Evolutionary conservation across 805 yeast genomes (phyloP).

Genomic region (Ogataea populi-albae): DNA sequence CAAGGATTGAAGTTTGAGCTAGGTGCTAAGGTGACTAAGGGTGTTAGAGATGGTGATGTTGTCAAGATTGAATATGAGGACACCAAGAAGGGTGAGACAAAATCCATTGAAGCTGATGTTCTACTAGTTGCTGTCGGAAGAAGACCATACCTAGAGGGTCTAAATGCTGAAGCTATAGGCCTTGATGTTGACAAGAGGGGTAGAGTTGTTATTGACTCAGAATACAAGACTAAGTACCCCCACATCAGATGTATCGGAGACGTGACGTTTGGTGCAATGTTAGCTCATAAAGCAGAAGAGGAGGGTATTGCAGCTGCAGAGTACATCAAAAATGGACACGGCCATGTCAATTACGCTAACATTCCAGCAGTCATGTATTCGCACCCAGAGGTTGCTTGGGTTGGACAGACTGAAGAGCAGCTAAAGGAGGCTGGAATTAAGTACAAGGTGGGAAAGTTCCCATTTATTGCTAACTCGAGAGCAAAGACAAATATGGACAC

Average conservation of each 20-base stretch:
- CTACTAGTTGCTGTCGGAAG: conserved; percentile 97
- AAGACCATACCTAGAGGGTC: conserved; percentile 92
- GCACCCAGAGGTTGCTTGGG: conserved; percentile 99
- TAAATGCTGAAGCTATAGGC: conserved; percentile 85
- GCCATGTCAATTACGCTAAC: conserved; percentile 97
- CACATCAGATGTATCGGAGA: conserved; percentile 98
- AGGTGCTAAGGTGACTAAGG: conserved; percentile 87
- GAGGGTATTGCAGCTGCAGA: conserved; percentile 99
- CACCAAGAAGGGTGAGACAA: conserved; percentile 80
- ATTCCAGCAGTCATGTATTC: conserved; percentile 99
- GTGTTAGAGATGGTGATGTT: conserved; percentile 81
- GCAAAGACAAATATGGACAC: conserved; percentile 98
- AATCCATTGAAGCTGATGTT: conserved; percentile 82
- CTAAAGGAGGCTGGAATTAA: conserved; percentile 88
- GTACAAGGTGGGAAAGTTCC: conserved; percentile 96
- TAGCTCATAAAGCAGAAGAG: conserved; percentile 99
- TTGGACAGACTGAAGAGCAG: conserved; percentile 93
- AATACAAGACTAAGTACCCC: conserved; percentile 86
- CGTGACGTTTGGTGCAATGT: conserved; percentile 97
- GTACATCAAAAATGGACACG: conserved; percentile 87
- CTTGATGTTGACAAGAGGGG: conserved; percentile 90
- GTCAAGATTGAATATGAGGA: conserved; percentile 88
- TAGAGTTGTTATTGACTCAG: conserved; percentile 88
- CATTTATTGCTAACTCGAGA: conserved; percentile 98
- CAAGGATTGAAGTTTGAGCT: conserved; percentile 94